Evolutionary conservation across 2,329 filamentous ascomycete genomes (phyloP).

Genomic region (Diaporthe citrichinensis): DNA sequence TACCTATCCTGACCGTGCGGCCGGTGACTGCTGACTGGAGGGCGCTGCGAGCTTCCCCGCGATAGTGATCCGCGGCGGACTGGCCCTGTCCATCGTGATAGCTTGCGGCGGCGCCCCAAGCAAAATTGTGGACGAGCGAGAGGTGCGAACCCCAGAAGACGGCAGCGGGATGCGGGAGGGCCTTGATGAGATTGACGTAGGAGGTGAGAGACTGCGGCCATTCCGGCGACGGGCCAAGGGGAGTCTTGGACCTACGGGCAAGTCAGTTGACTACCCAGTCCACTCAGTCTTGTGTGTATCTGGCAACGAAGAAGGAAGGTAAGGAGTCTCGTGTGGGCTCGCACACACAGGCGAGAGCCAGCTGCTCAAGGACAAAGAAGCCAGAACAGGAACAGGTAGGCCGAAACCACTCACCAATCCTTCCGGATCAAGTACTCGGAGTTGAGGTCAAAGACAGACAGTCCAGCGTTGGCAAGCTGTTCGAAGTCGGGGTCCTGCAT

Average conservation of each 20-base stretch:
- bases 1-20: slow-evolving; percentile 30
- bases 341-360: neutral
- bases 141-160: slow-evolving; percentile 30
- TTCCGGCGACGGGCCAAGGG: neutral
- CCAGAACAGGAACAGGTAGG: neutral
- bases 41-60: slow-evolving; percentile 19
- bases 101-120: slow-evolving; percentile 8
- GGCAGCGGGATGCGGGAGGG: slow-evolving; percentile 29
- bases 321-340: neutral
- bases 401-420: slow-evolving; percentile 18
- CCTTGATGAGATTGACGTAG: slow-evolving; percentile 24
- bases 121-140: slow-evolving; percentile 21
- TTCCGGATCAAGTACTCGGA: slow-evolving; percentile 15
- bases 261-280: neutral
- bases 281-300: too few species aligned
- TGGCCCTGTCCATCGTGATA: slow-evolving; percentile 13
- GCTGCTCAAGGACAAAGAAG: neutral
- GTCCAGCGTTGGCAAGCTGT: slow-evolving; percentile 32
- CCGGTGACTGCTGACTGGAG: slow-evolving; percentile 31
- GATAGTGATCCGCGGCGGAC: neutral
- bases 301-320: neutral
- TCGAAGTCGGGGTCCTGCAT: slow-evolving; percentile 27
- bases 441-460: slow-evolving; percentile 36
- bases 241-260: slow-evolving; percentile 8
- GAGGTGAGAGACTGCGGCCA: slow-evolving; percentile 20